Conservation (phyloP, 108 stramenopile genomes). For the Nannochloropsis salina region DNA sequence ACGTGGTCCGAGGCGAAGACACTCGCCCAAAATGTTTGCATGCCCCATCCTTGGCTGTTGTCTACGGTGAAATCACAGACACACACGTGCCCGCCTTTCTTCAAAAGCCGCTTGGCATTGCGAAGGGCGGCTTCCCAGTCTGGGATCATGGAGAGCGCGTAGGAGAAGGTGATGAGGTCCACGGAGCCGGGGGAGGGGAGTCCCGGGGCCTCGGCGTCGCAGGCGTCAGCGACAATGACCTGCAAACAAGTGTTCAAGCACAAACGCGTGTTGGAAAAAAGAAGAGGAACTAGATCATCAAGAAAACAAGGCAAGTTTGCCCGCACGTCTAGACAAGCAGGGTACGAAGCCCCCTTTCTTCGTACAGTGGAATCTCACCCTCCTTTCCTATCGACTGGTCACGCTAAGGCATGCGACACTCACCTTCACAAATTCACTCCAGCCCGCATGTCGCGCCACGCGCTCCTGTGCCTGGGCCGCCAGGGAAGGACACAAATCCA, state of each 20-base stretch:
- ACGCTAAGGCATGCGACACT: neutral
- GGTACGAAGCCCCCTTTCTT: too few species aligned
- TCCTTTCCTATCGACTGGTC: too few species aligned
- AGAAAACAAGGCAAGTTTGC: too few species aligned
- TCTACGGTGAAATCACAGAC: slow-evolving; percentile 40
- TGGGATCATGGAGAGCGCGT: slow-evolving; percentile 47
- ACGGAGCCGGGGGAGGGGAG: slow-evolving; percentile 16
- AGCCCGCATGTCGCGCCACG: slow-evolving; percentile 21
- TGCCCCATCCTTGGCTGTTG: slow-evolving; percentile 11
- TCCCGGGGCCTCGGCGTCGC: neutral
- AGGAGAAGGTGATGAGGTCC: slow-evolving; percentile 40
- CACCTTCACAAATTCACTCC: neutral
- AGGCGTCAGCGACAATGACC: slow-evolving; percentile 29
- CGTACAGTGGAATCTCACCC: too few species aligned
- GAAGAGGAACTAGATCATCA: too few species aligned
- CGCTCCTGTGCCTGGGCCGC: slow-evolving; percentile 33
- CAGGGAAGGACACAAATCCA: slow-evolving; percentile 42
- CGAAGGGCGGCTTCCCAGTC: slow-evolving; percentile 25
- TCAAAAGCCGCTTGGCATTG: slow-evolving; percentile 27
- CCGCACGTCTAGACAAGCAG: too few species aligned
- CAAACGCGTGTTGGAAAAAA: too few species aligned
- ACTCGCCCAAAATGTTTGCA: neutral
- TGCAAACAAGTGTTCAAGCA: neutral
- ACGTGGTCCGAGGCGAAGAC: neutral
- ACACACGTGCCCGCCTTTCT: slow-evolving; percentile 25